Percentiles rank a stretch among this genome's conserved stretches.
Conservation (phyloP, 805 yeast species). For the Priceomyces medius region DNA sequence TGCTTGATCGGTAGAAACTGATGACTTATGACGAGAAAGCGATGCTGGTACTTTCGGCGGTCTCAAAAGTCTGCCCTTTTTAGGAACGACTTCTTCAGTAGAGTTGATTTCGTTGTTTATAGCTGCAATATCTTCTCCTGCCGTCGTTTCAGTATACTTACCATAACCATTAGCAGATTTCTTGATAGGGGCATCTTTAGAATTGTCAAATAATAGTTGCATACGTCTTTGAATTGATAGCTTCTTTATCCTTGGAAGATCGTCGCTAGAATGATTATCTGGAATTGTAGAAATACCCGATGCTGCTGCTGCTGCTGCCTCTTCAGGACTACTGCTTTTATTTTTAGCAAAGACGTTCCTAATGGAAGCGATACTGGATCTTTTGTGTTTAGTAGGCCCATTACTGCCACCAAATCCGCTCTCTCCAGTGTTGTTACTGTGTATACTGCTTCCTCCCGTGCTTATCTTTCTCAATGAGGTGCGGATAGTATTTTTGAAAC, state of each 20-base stretch:
- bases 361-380: slow-evolving; percentile 29
- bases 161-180: slow-evolving; percentile 85
- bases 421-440: slow-evolving; percentile 18
- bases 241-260: slow-evolving; percentile 14
- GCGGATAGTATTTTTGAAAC: slow-evolving; percentile 31
- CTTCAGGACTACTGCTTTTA: slow-evolving; percentile 9
- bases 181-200: slow-evolving; percentile 42
- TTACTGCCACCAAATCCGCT: slow-evolving; percentile 2
- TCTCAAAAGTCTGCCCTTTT: not conserved
- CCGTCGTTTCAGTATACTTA: slow-evolving; percentile 53
- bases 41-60: slow-evolving; percentile 40
- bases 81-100: not conserved
- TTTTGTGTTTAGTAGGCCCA: slow-evolving; percentile 11
- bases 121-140: slow-evolving; percentile 33
- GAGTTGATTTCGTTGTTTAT: slow-evolving; percentile 21
- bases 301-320: slow-evolving; percentile 1
- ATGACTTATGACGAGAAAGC: slow-evolving; percentile 19
- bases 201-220: slow-evolving; percentile 45
- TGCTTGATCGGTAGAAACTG: not conserved
- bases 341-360: slow-evolving; percentile 28
- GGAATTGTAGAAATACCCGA: not conserved
- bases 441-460: slow-evolving; percentile 32
- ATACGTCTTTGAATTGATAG: slow-evolving; percentile 55
- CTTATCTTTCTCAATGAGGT: slow-evolving; percentile 38
- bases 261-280: too few species aligned